These are phyloP conservation scores for Kalaharituber pfeilii DNA, from an alignment of 2,329 filamentous ascomycete species.

Conservation along the genomic window DNA sequence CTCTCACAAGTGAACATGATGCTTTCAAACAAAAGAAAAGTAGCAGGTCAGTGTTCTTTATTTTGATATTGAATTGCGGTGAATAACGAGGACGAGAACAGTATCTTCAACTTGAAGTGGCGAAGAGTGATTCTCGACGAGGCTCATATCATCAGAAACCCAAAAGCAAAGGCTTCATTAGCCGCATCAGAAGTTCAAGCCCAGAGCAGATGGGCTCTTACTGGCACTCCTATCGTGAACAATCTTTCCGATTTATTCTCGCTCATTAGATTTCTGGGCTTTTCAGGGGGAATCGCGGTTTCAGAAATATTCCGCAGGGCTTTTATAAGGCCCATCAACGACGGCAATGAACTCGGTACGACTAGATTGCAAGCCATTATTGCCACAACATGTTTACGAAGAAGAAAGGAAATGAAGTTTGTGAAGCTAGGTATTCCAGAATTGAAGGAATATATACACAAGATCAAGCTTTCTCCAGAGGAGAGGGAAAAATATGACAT, in stretches of 20 bases:
- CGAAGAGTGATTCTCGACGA: constrained; percentile 29
- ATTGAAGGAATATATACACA: constrained; percentile 5
- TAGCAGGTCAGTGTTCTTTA: neutral
- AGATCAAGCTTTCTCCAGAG: constrained; percentile 1
- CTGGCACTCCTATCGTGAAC: constrained; percentile 31
- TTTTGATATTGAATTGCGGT: neutral
- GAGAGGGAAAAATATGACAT: neutral
- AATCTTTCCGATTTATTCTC: constrained; percentile 29
- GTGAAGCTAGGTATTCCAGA: neutral
- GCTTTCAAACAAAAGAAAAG: neutral
- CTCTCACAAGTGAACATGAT: neutral
- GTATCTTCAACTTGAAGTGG: constrained; percentile 20
- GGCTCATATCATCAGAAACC: constrained; percentile 29
- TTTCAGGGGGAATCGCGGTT: constrained; percentile 19
- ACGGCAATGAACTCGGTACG: constrained; percentile 1
- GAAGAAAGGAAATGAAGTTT: neutral
- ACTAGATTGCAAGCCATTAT: neutral
- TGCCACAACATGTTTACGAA: constrained; percentile 9
- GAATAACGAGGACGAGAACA: neutral
- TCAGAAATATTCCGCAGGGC: constrained; percentile 17
- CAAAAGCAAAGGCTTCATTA: constrained; percentile 24
- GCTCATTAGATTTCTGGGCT: constrained; percentile 26
- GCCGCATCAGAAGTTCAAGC: constrained; percentile 23
- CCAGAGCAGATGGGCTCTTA: constrained; percentile 28
- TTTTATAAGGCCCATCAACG: constrained; percentile 20